These are phyloP conservation scores for Ceratobasidium sp. DNA, from an alignment of 1,284 basidiomycete genomes.

Conservation along the genomic window DNA sequence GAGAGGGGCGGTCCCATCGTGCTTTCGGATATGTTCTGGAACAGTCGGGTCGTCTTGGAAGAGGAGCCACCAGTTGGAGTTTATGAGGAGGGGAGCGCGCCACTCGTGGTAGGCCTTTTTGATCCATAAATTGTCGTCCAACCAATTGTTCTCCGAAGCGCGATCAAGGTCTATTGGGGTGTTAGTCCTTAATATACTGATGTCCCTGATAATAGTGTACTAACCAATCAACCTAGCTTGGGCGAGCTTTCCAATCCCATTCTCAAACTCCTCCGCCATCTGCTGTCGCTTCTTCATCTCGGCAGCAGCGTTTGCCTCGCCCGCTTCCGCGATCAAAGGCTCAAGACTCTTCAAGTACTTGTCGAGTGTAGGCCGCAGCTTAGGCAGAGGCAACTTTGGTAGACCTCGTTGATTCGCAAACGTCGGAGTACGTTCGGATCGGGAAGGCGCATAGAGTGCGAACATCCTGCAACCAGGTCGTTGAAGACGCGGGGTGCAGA, in stretches of 20 bases:
- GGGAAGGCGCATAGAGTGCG: slow-evolving; percentile 42
- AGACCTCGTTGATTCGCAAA: slow-evolving; percentile 50
- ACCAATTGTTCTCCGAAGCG: slow-evolving; percentile 89
- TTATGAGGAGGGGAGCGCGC: slow-evolving; percentile 84
- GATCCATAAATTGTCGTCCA: slow-evolving; percentile 94
- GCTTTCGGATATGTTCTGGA: slow-evolving; percentile 51
- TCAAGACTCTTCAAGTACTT: slow-evolving; percentile 81
- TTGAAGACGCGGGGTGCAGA: slow-evolving; percentile 7
- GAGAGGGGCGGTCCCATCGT: slow-evolving; percentile 51
- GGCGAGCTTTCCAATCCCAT: slow-evolving; percentile 71
- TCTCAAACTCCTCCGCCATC: slow-evolving; percentile 76
- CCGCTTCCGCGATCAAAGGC: slow-evolving; percentile 75
- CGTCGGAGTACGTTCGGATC: slow-evolving; percentile 40
- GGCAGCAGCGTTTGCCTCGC: slow-evolving; percentile 61
- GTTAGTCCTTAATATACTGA: slow-evolving; percentile 3
- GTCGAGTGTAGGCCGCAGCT: slow-evolving; percentile 76
- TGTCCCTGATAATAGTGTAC: slow-evolving; percentile 48
- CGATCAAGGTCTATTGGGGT: slow-evolving; percentile 74
- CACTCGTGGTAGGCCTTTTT: slow-evolving; percentile 90
- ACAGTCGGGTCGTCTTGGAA: slow-evolving; percentile 63
- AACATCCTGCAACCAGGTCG: slow-evolving; percentile 39
- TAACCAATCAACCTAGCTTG: slow-evolving; percentile 83
- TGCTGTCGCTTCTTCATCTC: slow-evolving; percentile 67
- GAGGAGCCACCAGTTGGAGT: slow-evolving; percentile 99
- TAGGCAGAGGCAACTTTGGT: slow-evolving; percentile 85